Evolutionary conservation across 2,329 filamentous ascomycete genomes (phyloP), one percentile per base, ranked within the genome.

Genomic region (Falciphora oryzae): DNA sequence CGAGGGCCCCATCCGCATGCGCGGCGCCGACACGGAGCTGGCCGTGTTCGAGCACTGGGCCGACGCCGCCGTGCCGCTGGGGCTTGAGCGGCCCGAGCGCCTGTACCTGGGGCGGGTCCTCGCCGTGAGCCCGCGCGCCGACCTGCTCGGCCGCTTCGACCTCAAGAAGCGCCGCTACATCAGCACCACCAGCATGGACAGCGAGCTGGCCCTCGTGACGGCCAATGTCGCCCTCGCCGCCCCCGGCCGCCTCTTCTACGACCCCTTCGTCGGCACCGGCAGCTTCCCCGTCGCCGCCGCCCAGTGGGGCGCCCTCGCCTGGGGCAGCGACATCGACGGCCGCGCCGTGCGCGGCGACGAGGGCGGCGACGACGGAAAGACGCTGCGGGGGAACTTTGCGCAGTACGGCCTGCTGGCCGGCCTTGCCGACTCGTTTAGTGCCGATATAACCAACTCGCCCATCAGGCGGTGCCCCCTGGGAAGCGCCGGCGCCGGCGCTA

Each of bases 131-230:
- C 85, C 84, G 3, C 84, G 94, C 59, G 85, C 90, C 63, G 85
- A 90, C 63, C 80, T 89, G 6, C 82, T 91, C 38, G 80, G 85
- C 50, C 89, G 84, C 29, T 96, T 93, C 72, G 93, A 97, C 74
- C 82, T 99, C 28, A 99, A 99, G 81, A 97, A 96, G 77, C 83
- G 95, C 32, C 84, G 85, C 56, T 99, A 99, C 74, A 98, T 99
- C 71, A 92, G 90, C 69, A 98, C 94, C 0, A 99, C 95, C 0
- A 95, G 91, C 59, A 98, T 99, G 95, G 95, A 99, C 74, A 91
- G 94, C 0, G 95, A 98, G 75, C 82, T 99, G 58, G 91, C 93
- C 16, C 83, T 99, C 1, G 80, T 99, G 28, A 97, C 93, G 0
- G 95, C 94, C 1, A 99, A 98, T 72, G 87, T 99, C 69, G 91